These are phyloP conservation scores for Ilyonectria sp. DNA, from an alignment of 2,329 filamentous ascomycete species.

Conservation along the genomic window DNA sequence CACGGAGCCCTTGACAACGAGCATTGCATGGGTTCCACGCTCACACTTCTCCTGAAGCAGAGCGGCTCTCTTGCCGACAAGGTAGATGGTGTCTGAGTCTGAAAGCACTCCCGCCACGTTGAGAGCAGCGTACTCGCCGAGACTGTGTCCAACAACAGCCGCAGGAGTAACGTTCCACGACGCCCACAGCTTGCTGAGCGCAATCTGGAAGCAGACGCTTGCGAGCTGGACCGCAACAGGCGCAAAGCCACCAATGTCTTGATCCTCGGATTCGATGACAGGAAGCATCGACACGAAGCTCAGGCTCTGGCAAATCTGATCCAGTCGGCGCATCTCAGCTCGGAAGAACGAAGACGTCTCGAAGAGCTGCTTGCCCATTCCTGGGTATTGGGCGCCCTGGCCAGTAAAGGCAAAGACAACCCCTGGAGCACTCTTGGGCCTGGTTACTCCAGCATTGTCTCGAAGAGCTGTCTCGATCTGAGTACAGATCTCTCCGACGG, in stretches of 20 bases:
- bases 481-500: conserved; percentile 7
- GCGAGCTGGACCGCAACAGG: conserved; percentile 56
- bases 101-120: conserved; percentile 74
- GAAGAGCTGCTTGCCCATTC: conserved; percentile 55
- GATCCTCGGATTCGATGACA: conserved; percentile 57
- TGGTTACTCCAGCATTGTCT: conserved; percentile 25
- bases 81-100: conserved; percentile 71
- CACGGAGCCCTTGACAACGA: conserved; percentile 49
- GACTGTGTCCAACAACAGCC: conserved; percentile 65
- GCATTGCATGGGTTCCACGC: conserved; percentile 52
- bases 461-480: conserved; percentile 28
- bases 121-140: conserved; percentile 60
- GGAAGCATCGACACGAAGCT: conserved; percentile 58
- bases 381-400: conserved; percentile 57
- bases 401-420: conserved; percentile 60
- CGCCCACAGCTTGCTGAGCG: conserved; percentile 59
- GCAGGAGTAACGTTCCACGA: conserved; percentile 58
- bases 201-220: conserved; percentile 58
- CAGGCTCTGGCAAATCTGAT: conserved; percentile 47
- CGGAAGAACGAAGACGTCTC: conserved; percentile 51
- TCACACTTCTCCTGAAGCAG: conserved; percentile 70
- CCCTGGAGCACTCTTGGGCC: conserved; percentile 31
- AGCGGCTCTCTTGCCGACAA: conserved; percentile 73
- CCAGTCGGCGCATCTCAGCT: conserved; percentile 50
- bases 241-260: conserved; percentile 30